phyloP scores from a whole-genome alignment of 495 filamentous ascomycete species.

The Pyrenula massariospora region DNA sequence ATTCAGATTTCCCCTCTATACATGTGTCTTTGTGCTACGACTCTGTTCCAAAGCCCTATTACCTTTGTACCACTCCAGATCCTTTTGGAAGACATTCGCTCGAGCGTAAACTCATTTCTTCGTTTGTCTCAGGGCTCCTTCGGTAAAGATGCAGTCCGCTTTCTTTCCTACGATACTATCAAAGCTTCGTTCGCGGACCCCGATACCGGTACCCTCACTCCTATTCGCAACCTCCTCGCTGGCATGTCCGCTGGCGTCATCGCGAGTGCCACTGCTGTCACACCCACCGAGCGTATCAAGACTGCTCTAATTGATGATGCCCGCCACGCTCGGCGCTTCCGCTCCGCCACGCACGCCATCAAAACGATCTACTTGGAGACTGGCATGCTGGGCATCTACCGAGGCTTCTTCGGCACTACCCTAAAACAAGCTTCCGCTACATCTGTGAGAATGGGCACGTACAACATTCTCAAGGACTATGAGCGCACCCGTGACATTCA shows the following conservation, averaged over 20 bases:
- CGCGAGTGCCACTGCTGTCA: constrained; percentile 48
- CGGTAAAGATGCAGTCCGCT: constrained; percentile 56
- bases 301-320: constrained; percentile 62
- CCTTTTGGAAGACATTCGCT: too few relatives aligned
- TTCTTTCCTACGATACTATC: constrained; percentile 54
- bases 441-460: constrained; percentile 52
- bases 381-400: constrained; percentile 43
- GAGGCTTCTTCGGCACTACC: constrained; percentile 48
- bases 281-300: constrained; percentile 56
- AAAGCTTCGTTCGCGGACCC: constrained; percentile 43
- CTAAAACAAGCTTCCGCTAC: constrained; percentile 58
- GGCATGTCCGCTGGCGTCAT: constrained; percentile 52
- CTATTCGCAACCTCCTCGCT: constrained; percentile 41
- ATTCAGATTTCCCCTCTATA: too few relatives aligned
- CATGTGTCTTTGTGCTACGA: too few relatives aligned
- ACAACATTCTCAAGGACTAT: constrained; percentile 56
- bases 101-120: too few relatives aligned
- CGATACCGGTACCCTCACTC: constrained; percentile 41
- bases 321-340: constrained; percentile 34
- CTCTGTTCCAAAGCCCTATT: too few relatives aligned
- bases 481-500: constrained; percentile 28
- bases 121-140: constrained; percentile 46
- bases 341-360: constrained; percentile 37
- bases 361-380: constrained; percentile 31
- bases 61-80: too few relatives aligned